Conservation (phyloP, 2,329 filamentous ascomycete genomes). For the Malbranchea zuffiana region DNA sequence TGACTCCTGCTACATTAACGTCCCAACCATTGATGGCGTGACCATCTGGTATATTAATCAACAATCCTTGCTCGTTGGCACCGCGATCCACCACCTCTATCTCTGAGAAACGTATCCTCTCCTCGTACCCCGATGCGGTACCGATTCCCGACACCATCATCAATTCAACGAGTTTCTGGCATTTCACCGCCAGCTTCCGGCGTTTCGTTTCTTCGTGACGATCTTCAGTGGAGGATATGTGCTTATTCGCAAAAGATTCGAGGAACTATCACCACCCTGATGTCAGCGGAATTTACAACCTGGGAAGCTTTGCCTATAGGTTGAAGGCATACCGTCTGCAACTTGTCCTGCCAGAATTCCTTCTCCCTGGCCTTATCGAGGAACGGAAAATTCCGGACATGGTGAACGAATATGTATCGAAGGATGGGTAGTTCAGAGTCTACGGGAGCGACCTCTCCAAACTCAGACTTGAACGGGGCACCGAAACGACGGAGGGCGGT, state of each 20-base stretch:
- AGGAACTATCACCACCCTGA: conserved; percentile 54
- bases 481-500: conserved; percentile 92
- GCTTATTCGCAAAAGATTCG: conserved; percentile 92
- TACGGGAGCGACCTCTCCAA: conserved; percentile 81
- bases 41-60: conserved; percentile 79
- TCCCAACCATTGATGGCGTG: conserved; percentile 95
- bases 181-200: conserved; percentile 81
- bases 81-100: conserved; percentile 92
- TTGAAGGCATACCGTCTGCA: conserved; percentile 64
- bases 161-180: conserved; percentile 87
- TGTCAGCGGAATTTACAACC: neutral
- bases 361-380: conserved; percentile 94
- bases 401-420: conserved; percentile 93
- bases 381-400: conserved; percentile 96
- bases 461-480: conserved; percentile 84
- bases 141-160: conserved; percentile 99
- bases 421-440: conserved; percentile 90
- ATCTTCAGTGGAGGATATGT: conserved; percentile 94
- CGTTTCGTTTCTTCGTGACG: conserved; percentile 92
- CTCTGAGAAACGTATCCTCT: conserved; percentile 91
- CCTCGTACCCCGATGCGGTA: conserved; percentile 93
- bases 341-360: conserved; percentile 98
- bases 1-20: conserved; percentile 83
- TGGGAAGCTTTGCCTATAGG: neutral
- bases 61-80: conserved; percentile 79